phyloP scores from a whole-genome alignment of 2,329 filamentous ascomycete genomes.

The Sporothrix dimorphospora region DNA sequence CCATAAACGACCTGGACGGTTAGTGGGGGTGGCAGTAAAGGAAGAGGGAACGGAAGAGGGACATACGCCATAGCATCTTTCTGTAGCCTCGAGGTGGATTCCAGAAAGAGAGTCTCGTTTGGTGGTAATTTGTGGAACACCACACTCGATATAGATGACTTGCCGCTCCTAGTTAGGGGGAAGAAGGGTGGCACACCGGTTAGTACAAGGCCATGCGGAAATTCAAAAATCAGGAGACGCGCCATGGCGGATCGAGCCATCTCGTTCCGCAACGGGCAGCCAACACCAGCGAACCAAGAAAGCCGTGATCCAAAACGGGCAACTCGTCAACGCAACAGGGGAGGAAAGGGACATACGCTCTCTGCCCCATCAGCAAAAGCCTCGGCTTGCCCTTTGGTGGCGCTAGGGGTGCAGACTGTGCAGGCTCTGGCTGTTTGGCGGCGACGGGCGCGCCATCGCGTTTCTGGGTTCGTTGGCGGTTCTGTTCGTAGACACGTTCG shows the following conservation, averaged over 20 bases:
- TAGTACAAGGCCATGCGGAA: not conserved
- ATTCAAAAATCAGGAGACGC: slow-evolving; percentile 29
- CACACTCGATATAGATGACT: slow-evolving; percentile 97
- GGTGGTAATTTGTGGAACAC: slow-evolving; percentile 99
- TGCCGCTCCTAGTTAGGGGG: slow-evolving; percentile 73
- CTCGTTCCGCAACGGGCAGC: no score
- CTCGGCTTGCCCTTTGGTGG: slow-evolving; percentile 73
- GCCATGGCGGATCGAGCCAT: slow-evolving; percentile 8
- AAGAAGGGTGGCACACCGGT: not conserved
- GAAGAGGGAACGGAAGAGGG: not conserved
- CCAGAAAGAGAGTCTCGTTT: slow-evolving; percentile 92
- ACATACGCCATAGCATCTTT: slow-evolving; percentile 93
- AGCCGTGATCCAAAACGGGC: not conserved
- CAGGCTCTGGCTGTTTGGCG: slow-evolving; percentile 43
- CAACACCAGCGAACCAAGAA: not conserved
- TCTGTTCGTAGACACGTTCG: slow-evolving; percentile 65
- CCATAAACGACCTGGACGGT: slow-evolving; percentile 84
- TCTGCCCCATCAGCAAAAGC: slow-evolving; percentile 90
- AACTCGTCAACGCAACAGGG: not conserved
- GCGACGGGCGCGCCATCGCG: slow-evolving; percentile 46
- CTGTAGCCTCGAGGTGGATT: slow-evolving; percentile 91
- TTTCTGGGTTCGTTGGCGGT: slow-evolving; percentile 54
- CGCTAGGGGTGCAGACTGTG: slow-evolving; percentile 49
- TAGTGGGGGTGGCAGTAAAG: not conserved
- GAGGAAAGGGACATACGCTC: slow-evolving; percentile 64